Base-by-base conservation (phyloP, 768 basidiomycete species). In the Tulasnella sp. region DNA sequence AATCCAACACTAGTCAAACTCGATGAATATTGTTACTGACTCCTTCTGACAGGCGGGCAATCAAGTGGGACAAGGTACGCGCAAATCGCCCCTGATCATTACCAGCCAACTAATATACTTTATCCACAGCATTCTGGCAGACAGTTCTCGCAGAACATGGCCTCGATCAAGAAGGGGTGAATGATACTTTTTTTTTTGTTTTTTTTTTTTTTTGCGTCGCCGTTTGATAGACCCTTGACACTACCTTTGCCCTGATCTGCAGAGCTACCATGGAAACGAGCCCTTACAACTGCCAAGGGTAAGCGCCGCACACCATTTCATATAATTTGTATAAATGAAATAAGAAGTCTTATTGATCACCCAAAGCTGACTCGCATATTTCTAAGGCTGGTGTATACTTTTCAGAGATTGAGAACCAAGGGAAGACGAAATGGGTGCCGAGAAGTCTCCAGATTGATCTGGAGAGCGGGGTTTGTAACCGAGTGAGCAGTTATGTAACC, bases 401-500 rank as follows among this genome's bases (percentile, higher is more conserved):
- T 68, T 79, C 77, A 10, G 86, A 89, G 69, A 75, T 91, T 10
- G 56, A 58, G 44, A 30, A 71, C 5, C 74, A 73, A 19, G 73
- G 73, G 2, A 69, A 70, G 11, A 73, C 78, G 58, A 90, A 89
- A 73, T 94, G 88, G 65, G 88, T 98, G 5, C 94, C 94, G 10
- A 80, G 94, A 34, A 88, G 87, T 61, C 80, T 96, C 3, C 91
- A 92, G 69, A 74, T 96, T 64, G 94, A 98, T 76, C 75, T 97
- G 44, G 94, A 97, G 70, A 75, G 83, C 7, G 88, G 88, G 9
- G 94, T 96, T 9, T 83, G 85, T 68, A 82, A 94, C 64, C 80
- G 77, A 54, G 86, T 88, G 62, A 55, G 83, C 72, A 19, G 4
- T 21, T 29, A 13, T 8, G 5, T 7, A 44, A 55, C n/a, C n/a